Evolutionary conservation across 805 yeast genomes (phyloP).

Genomic region (Candida insectalens): DNA sequence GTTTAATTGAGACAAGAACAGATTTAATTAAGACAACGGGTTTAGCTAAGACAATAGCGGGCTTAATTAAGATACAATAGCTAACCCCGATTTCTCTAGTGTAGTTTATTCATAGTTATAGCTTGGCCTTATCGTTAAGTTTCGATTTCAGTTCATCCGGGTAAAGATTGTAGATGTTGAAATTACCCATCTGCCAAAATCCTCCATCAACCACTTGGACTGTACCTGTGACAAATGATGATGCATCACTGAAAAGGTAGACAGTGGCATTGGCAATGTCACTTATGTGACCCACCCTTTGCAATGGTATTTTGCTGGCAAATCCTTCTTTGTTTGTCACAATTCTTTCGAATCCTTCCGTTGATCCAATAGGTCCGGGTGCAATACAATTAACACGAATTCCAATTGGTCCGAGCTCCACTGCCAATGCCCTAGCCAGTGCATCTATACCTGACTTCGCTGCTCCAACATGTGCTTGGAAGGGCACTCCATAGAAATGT

Average conservation of each 20-base stretch:
- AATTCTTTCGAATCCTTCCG: slow-evolving; percentile 77
- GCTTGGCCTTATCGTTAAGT: slow-evolving; percentile 15
- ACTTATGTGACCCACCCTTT: slow-evolving; percentile 54
- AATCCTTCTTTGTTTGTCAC: slow-evolving; percentile 32
- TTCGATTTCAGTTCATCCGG: slow-evolving; percentile 31
- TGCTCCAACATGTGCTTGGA: slow-evolving; percentile 86
- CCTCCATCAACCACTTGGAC: slow-evolving; percentile 84
- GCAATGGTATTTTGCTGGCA: slow-evolving; percentile 45
- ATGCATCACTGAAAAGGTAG: slow-evolving; percentile 76
- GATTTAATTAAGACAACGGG: no score
- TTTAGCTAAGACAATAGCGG: no score
- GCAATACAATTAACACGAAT: slow-evolving; percentile 78
- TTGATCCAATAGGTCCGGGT: slow-evolving; percentile 82
- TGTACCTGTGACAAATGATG: slow-evolving; percentile 68
- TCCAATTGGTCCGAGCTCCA: slow-evolving; percentile 87
- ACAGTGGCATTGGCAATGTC: slow-evolving; percentile 89
- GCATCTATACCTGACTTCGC: slow-evolving; percentile 97
- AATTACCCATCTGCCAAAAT: slow-evolving; percentile 68
- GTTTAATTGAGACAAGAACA: no score
- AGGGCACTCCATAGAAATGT: slow-evolving; percentile 82
- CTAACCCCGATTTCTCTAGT: no score
- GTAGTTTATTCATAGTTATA: slow-evolving; percentile 10
- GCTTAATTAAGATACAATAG: no score
- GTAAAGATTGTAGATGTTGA: slow-evolving; percentile 24
- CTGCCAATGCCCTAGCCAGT: slow-evolving; percentile 71